Evolutionary conservation across 805 yeast genomes (phyloP).

Genomic region (Candida anglica): DNA sequence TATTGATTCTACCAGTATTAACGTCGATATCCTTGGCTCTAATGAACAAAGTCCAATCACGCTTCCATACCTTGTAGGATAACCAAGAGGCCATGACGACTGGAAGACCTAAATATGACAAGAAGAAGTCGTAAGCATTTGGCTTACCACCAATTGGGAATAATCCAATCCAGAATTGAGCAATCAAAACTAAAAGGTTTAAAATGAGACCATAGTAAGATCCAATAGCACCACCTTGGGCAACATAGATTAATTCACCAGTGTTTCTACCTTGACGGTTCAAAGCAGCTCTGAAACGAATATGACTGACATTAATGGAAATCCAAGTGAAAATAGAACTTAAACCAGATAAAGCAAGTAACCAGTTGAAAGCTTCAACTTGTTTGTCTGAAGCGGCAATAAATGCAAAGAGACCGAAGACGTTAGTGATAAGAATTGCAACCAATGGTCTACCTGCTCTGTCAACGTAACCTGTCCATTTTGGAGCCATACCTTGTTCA

Average conservation of each 20-base stretch:
- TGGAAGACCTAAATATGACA: constrained; percentile 30
- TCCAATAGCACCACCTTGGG: constrained; percentile 51
- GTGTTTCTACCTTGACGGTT: constrained; percentile 48
- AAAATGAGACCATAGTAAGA: constrained; percentile 49
- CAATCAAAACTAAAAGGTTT: constrained; percentile 47
- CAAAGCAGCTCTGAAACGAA: constrained; percentile 58
- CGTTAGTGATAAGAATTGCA: constrained; percentile 47
- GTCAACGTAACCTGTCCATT: constrained; percentile 56
- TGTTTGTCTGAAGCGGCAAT: constrained; percentile 54
- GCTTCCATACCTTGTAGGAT: constrained; percentile 24
- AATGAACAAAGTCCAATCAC: constrained; percentile 22
- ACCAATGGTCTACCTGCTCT: constrained; percentile 64
- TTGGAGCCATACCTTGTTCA: constrained; percentile 61
- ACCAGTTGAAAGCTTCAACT: constrained; percentile 59
- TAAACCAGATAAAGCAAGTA: constrained; percentile 60
- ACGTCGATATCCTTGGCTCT: constrained; percentile 27
- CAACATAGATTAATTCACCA: constrained; percentile 49
- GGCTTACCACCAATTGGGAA: constrained; percentile 49
- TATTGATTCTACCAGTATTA: constrained; percentile 31
- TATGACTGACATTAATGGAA: constrained; percentile 54
- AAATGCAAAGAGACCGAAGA: constrained; percentile 60
- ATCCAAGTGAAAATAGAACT: constrained; percentile 64
- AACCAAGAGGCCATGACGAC: constrained; percentile 26
- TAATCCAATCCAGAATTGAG: constrained; percentile 65
- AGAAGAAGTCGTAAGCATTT: constrained; percentile 27